Conservation (phyloP, 257 asterid species). For the Buddleja alternifolia region DNA sequence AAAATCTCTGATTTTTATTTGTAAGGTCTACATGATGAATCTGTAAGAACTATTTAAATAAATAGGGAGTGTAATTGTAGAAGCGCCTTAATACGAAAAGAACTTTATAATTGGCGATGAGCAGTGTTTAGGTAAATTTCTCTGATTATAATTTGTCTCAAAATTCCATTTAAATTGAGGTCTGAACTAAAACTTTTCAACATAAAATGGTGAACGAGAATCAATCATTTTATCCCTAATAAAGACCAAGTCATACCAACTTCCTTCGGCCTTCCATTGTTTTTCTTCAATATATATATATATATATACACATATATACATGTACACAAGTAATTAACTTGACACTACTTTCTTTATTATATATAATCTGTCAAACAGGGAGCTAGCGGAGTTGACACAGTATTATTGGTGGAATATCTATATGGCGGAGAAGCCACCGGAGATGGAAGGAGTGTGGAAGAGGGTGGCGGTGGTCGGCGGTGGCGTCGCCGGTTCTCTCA, state of each 20-base stretch:
- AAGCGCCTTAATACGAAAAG: no score
- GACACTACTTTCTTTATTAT: not conserved
- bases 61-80: no score
- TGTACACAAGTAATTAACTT: not conserved
- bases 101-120: no score
- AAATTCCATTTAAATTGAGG: no score
- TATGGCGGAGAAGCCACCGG: constrained; percentile 52
- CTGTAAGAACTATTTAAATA: no score
- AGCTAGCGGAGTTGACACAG: constrained; percentile 24
- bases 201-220: no score
- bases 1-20: no score
- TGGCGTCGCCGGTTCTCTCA: constrained; percentile 82
- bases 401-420: constrained; percentile 1
- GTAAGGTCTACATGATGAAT: no score
- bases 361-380: not conserved
- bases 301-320: not conserved
- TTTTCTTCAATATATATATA: constrained; percentile 18
- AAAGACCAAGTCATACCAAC: constrained; percentile 27
- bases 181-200: no score
- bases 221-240: not conserved
- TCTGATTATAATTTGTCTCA: no score
- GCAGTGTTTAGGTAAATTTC: no score
- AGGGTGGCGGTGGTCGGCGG: constrained; percentile 90
- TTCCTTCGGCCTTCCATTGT: constrained; percentile 18
- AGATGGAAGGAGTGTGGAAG: constrained; percentile 68